Percentiles rank a stretch among this genome's conserved stretches.
Conservation (phyloP, 164 flowering plant species). For the Tinospora cordifolia region DNA sequence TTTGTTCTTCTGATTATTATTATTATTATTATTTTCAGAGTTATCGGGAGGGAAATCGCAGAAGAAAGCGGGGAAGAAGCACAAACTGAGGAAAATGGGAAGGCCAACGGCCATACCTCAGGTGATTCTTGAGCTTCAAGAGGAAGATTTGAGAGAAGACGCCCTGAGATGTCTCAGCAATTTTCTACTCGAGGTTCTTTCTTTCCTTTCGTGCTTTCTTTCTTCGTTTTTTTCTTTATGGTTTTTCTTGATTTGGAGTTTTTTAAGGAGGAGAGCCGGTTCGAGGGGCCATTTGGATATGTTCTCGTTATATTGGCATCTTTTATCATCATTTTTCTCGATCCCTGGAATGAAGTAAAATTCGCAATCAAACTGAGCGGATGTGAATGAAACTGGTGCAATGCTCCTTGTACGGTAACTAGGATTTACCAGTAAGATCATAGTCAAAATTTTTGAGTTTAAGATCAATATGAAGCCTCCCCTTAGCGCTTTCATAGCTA, state of each 20-base stretch:
- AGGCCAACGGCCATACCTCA: constrained; percentile 33
- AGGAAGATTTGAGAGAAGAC: constrained; percentile 24
- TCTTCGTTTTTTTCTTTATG: background rate
- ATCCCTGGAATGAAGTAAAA: too few species aligned
- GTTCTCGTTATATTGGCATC: background rate
- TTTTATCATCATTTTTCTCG: too few species aligned
- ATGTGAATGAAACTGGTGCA: too few species aligned
- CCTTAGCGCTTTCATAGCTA: background rate
- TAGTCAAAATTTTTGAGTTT: too few species aligned
- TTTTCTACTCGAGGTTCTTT: constrained; percentile 30
- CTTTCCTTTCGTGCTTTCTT: constrained; percentile 8
- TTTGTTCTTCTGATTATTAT: background rate
- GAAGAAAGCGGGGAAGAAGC: constrained; percentile 21
- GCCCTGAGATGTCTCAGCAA: constrained; percentile 34
- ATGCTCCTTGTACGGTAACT: too few species aligned
- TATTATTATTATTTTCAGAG: constrained; percentile 2
- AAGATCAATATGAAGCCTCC: background rate
- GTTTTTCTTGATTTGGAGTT: background rate
- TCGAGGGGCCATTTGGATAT: background rate
- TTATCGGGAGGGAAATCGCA: constrained; percentile 8
- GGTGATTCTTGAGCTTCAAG: constrained; percentile 30
- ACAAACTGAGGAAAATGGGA: constrained; percentile 22
- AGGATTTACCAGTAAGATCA: too few species aligned
- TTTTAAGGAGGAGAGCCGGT: background rate
- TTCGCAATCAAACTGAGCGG: too few species aligned